Evolutionary conservation across 352 stramenopile genomes (phyloP).

Genomic region (Phytopythium kandeliae): DNA sequence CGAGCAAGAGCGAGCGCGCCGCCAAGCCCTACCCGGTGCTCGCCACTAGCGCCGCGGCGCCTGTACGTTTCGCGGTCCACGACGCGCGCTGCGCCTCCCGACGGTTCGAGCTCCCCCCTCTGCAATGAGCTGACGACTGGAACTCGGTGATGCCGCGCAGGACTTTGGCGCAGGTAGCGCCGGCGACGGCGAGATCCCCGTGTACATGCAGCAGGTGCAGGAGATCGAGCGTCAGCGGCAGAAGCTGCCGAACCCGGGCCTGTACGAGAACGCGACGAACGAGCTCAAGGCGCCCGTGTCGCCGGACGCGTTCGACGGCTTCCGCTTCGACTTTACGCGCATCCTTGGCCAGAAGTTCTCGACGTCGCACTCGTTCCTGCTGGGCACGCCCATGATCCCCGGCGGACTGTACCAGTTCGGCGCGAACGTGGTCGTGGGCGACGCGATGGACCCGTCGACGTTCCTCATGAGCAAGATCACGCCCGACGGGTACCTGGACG

Average conservation of each 20-base stretch:
- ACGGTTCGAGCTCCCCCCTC: no score
- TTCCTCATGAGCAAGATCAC: constrained; percentile 87
- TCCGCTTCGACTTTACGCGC: constrained; percentile 85
- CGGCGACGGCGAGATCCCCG: constrained; percentile 41
- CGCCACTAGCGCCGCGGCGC: constrained; percentile 46
- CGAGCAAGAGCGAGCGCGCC: constrained; percentile 27
- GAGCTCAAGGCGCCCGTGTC: constrained; percentile 79
- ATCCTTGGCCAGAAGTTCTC: constrained; percentile 77
- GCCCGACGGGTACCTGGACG: constrained; percentile 77
- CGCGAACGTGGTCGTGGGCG: constrained; percentile 72
- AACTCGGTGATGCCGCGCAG: no score
- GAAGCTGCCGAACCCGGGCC: constrained; percentile 68
- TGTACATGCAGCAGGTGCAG: constrained; percentile 81
- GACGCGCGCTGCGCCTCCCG: no score
- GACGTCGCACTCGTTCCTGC: constrained; percentile 78
- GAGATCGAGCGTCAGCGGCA: constrained; percentile 72
- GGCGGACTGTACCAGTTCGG: constrained; percentile 84
- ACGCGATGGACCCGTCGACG: constrained; percentile 73
- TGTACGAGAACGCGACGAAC: constrained; percentile 83
- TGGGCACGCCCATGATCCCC: constrained; percentile 80
- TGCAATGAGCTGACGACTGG: no score
- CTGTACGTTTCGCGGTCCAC: no score
- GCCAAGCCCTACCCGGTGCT: constrained; percentile 41
- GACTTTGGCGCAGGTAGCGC: constrained; percentile 6
- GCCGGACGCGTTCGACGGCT: constrained; percentile 79